phyloP scores from a whole-genome alignment of 176 grass and related monocot genomes.

The Musa itinerans region DNA sequence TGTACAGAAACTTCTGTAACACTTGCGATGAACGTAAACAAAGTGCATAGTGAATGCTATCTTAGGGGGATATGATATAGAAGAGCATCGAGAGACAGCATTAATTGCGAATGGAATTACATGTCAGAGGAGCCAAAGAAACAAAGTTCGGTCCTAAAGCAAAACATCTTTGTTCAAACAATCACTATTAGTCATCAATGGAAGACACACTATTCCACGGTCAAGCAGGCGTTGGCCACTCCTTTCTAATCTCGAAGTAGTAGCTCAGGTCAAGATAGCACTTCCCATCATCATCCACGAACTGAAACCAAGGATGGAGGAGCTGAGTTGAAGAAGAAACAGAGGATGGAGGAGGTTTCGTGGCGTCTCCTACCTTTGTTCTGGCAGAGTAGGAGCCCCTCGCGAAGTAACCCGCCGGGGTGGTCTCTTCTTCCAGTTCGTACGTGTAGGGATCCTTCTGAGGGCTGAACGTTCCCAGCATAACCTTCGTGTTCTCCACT shows the following conservation, averaged over 20 bases:
- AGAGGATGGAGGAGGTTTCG: background rate
- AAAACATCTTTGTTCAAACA: no score
- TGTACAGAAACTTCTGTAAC: slow-evolving; percentile 55
- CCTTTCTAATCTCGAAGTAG: slow-evolving; percentile 84
- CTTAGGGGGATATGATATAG: no score
- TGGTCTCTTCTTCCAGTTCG: slow-evolving; percentile 75
- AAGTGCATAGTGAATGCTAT: no score
- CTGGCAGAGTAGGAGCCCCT: slow-evolving; percentile 78
- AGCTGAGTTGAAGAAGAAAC: background rate
- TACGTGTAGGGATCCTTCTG: slow-evolving; percentile 81
- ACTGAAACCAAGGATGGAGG: slow-evolving; percentile 24
- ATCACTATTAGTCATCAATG: no score
- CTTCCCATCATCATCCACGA: slow-evolving; percentile 87
- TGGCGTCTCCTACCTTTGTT: slow-evolving; percentile 47
- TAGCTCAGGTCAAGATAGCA: slow-evolving; percentile 92
- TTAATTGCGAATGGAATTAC: no score
- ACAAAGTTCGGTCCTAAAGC: background rate
- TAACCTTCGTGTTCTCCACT: slow-evolving; percentile 85
- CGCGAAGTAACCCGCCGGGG: slow-evolving; percentile 76
- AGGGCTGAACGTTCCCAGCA: slow-evolving; percentile 93
- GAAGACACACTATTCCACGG: no score
- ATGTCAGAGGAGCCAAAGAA: no score
- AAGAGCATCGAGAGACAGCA: no score
- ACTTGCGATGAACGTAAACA: slow-evolving; percentile 11
- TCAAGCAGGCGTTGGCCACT: slow-evolving; percentile 37